Evolutionary conservation across 2,329 filamentous ascomycete genomes (phyloP).

Genomic region (Monosporascus sp.): DNA sequence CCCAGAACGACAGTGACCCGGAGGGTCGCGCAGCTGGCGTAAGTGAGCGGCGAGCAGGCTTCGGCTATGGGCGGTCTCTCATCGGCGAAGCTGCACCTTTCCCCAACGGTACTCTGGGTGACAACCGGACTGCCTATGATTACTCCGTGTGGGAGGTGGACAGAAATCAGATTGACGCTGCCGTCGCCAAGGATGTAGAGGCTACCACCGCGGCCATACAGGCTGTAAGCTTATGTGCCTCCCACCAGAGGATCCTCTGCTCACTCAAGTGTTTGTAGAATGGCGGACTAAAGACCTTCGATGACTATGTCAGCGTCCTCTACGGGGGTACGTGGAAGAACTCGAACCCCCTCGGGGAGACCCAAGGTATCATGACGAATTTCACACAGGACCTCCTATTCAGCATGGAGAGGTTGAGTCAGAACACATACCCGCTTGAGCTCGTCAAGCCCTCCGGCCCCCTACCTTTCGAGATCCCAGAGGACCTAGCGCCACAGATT

Average conservation of each 20-base stretch:
- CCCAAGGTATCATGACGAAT: conserved; percentile 23
- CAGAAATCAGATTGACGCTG: background rate
- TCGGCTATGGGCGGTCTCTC: conserved; percentile 1
- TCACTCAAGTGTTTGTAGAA: too few relatives aligned
- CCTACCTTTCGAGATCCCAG: background rate
- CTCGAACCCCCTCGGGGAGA: conserved; percentile 1
- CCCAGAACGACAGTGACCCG: background rate
- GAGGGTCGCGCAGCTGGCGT: conserved; percentile 61
- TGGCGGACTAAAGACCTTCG: too few relatives aligned
- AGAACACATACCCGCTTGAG: conserved; percentile 18
- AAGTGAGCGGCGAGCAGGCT: background rate
- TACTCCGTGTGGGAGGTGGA: conserved; percentile 1
- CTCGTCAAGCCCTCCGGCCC: conserved; percentile 13
- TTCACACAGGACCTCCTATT: conserved; percentile 28
- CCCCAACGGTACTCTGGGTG: conserved; percentile 1
- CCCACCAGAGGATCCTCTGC: too few relatives aligned
- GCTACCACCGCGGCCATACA: background rate
- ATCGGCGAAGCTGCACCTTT: conserved; percentile 2
- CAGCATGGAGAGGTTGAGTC: conserved; percentile 28
- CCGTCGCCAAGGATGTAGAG: background rate
- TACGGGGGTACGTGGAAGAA: background rate
- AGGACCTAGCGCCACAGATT: conserved; percentile 3
- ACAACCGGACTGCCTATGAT: background rate
- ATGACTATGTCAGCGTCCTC: too few relatives aligned
- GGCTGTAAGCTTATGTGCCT: background rate